phyloP scores from a whole-genome alignment of 208 protist genomes.

The Crithidia fasciculata region DNA sequence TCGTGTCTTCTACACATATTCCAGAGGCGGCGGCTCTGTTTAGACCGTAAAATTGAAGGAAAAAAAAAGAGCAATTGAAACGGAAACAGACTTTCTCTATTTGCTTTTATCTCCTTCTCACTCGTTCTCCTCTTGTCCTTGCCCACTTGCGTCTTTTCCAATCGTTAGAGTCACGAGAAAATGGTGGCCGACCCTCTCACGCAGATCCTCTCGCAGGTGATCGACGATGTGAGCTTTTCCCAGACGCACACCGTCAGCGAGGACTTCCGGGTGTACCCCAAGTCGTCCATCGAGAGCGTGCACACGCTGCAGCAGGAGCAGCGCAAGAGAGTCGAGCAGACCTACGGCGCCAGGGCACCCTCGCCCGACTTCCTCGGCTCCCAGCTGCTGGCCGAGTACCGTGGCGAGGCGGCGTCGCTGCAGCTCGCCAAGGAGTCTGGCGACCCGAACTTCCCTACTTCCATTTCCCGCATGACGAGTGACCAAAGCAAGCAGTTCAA shows the following conservation, averaged over 20 bases:
- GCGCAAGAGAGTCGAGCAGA: conserved; percentile 71
- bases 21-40: no score
- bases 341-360: conserved; percentile 57
- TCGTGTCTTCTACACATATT: no score
- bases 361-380: conserved; percentile 66
- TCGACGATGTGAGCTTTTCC: conserved; percentile 74
- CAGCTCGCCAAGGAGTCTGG: conserved; percentile 58
- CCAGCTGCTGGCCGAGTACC: conserved; percentile 72
- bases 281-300: conserved; percentile 67
- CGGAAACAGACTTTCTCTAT: no score
- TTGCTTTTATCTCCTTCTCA: no score
- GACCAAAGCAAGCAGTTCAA: conserved; percentile 77
- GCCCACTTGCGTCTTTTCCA: no score
- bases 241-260: conserved; percentile 80
- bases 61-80: no score
- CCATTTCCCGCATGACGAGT: conserved; percentile 57
- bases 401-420: conserved; percentile 72
- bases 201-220: conserved; percentile 38
- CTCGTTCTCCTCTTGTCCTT: no score
- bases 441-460: conserved; percentile 42
- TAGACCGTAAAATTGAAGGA: no score
- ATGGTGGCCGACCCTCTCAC: conserved; percentile 31
- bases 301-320: conserved; percentile 78
- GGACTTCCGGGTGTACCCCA: conserved; percentile 77
- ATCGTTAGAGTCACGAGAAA: no score